These are phyloP conservation scores for Articulospora tetracladia DNA, from an alignment of 495 filamentous ascomycete genomes.

Conservation along the genomic window DNA sequence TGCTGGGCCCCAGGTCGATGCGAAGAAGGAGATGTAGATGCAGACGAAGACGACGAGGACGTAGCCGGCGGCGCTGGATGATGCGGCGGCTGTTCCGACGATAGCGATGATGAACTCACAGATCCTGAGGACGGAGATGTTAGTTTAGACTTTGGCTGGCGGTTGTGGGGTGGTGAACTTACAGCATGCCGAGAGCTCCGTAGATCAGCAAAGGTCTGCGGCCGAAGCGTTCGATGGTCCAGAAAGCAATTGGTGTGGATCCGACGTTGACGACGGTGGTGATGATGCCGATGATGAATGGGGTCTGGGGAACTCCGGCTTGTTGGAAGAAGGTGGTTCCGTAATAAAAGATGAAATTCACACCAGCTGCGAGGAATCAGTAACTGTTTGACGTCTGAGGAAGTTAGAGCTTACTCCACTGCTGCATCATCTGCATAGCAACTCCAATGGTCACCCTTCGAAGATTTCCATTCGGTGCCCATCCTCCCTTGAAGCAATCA, in stretches of 20 bases:
- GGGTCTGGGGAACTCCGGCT: conserved; percentile 61
- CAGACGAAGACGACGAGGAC: conserved; percentile 67
- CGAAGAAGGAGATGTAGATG: conserved; percentile 74
- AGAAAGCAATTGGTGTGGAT: conserved; percentile 79
- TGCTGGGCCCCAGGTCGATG: conserved; percentile 68
- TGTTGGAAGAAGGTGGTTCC: conserved; percentile 76
- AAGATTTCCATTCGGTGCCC: conserved; percentile 51
- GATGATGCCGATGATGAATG: conserved; percentile 76
- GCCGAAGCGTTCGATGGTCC: conserved; percentile 72
- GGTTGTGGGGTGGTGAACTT: conserved; percentile 45
- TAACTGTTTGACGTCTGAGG: not conserved
- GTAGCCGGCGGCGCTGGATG: not conserved
- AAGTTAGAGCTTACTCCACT: not conserved
- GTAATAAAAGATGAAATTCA: conserved; percentile 83
- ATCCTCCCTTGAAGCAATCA: conserved; percentile 63
- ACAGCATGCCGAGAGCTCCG: conserved; percentile 69
- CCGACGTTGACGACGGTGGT: conserved; percentile 80
- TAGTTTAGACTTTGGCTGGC: not conserved
- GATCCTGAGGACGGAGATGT: not conserved
- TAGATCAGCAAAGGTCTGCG: conserved; percentile 76
- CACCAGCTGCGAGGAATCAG: not conserved
- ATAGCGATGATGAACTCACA: conserved; percentile 12
- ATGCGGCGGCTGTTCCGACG: not conserved
- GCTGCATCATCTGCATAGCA: conserved; percentile 62
- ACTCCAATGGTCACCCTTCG: conserved; percentile 28